Conservation (phyloP, 2,329 filamentous ascomycete genomes). For the Neoascochyta sp. region DNA sequence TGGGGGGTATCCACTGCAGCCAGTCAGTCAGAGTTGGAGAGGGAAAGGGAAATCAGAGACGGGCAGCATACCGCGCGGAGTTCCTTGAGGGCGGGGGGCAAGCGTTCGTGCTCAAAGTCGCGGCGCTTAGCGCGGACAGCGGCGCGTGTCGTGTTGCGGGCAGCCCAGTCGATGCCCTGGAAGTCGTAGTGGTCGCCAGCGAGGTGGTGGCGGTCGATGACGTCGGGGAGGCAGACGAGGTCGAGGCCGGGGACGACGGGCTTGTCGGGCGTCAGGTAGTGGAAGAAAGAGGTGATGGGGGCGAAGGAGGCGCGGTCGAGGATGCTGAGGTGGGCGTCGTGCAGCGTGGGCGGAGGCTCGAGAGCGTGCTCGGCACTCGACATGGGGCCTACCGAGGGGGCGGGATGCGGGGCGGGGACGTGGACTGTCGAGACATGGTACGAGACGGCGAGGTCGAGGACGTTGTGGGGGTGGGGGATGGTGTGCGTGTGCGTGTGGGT, state of each 20-base stretch:
- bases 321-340: conserved; percentile 29
- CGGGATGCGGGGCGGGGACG: conserved; percentile 8
- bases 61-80: conserved; percentile 19
- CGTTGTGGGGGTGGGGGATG: no score
- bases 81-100: conserved; percentile 14
- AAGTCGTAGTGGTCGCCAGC: conserved; percentile 35
- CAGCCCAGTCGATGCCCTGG: conserved; percentile 40
- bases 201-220: conserved; percentile 30
- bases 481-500: no score
- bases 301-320: conserved; percentile 28
- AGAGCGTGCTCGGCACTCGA: conserved; percentile 16
- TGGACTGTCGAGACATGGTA: conserved; percentile 14
- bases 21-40: conserved; percentile 7
- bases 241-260: conserved; percentile 19
- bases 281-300: conserved; percentile 29
- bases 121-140: conserved; percentile 23
- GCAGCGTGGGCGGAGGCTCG: conserved; percentile 20
- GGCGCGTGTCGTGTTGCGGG: conserved; percentile 27
- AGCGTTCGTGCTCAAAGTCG: conserved; percentile 18
- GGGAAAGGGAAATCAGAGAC: neutral
- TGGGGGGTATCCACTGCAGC: conserved; percentile 11
- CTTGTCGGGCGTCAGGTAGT: conserved; percentile 14
- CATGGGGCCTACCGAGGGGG: conserved; percentile 10
- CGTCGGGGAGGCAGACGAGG: conserved; percentile 19
- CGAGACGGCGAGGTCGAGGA: no score